phyloP scores from a whole-genome alignment of 805 yeast genomes.

The Spathaspora passalidarum region DNA sequence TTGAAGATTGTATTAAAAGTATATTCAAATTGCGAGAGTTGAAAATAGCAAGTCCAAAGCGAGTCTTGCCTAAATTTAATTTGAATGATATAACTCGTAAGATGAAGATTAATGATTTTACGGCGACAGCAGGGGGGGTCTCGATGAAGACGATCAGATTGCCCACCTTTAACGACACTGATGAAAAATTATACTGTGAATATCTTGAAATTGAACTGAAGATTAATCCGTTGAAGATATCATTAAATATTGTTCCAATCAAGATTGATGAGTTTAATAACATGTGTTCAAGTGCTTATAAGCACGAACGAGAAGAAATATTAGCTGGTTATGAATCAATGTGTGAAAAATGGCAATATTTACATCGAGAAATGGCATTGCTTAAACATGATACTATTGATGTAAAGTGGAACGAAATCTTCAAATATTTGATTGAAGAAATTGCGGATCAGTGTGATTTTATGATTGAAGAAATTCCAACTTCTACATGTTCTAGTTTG shows the following conservation, averaged over 20 bases:
- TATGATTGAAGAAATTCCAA: conserved; percentile 18
- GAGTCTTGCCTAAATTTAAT: conserved; percentile 14
- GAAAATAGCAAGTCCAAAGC: conserved; percentile 16
- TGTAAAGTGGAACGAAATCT: conserved; percentile 54
- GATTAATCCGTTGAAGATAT: conserved; percentile 50
- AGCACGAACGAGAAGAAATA: conserved; percentile 27
- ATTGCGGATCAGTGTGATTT: conserved; percentile 20
- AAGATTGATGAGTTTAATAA: conserved; percentile 43
- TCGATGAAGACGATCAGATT: conserved; percentile 19
- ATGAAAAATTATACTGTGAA: conserved; percentile 35
- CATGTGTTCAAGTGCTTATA: conserved; percentile 18
- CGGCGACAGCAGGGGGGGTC: conserved; percentile 8
- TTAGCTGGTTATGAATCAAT: conserved; percentile 38
- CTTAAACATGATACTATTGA: conserved; percentile 49
- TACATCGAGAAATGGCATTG: conserved; percentile 37
- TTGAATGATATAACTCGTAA: conserved; percentile 18
- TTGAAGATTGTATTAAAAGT: conserved; percentile 20
- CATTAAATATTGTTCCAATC: conserved; percentile 50
- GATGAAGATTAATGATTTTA: conserved; percentile 20
- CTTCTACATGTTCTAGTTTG: background rate
- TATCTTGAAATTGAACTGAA: conserved; percentile 40
- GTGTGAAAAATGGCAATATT: conserved; percentile 36
- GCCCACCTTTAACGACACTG: conserved; percentile 30
- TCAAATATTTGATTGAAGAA: conserved; percentile 45
- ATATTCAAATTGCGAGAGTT: conserved; percentile 15